These are phyloP conservation scores for Rhododendron ovatum DNA, from an alignment of 148 eudicot species.

Conservation along the genomic window DNA sequence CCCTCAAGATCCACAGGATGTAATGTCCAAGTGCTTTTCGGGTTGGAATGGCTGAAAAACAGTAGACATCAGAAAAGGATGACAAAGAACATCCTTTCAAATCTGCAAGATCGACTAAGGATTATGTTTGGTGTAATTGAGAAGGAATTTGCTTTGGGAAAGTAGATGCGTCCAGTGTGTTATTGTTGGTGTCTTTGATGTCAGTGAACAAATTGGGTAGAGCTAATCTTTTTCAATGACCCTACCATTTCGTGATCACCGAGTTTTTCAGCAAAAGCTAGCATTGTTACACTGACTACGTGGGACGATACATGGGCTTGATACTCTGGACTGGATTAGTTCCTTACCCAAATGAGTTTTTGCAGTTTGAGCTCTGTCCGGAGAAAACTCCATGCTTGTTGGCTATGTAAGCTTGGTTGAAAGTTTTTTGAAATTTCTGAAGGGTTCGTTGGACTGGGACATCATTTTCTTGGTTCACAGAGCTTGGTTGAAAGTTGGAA, in stretches of 20 bases:
- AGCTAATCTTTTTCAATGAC: neutral
- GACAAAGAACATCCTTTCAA: slow-evolving; percentile 63
- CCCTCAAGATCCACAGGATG: slow-evolving; percentile 53
- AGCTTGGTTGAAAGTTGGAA: neutral
- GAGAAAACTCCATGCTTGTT: neutral
- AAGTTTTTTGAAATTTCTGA: too few relatives aligned
- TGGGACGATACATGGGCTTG: neutral
- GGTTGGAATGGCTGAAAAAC: slow-evolving; percentile 79
- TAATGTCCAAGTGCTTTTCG: slow-evolving; percentile 61
- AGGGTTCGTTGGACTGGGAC: neutral
- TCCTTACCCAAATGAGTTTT: neutral
- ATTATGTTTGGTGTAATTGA: slow-evolving; percentile 70
- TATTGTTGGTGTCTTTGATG: neutral
- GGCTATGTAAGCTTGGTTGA: neutral
- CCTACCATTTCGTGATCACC: neutral
- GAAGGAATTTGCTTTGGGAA: slow-evolving; percentile 57
- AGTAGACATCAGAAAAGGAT: slow-evolving; percentile 70
- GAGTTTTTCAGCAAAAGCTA: neutral
- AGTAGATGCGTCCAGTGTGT: slow-evolving; percentile 14
- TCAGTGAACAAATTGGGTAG: neutral
- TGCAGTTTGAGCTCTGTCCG: neutral
- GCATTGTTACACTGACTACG: neutral
- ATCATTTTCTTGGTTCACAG: neutral
- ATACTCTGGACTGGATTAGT: neutral
- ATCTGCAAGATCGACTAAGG: slow-evolving; percentile 61